These are phyloP conservation scores for Phytophthora boehmeriae DNA, from an alignment of 352 stramenopile genomes.

Conservation along the genomic window DNA sequence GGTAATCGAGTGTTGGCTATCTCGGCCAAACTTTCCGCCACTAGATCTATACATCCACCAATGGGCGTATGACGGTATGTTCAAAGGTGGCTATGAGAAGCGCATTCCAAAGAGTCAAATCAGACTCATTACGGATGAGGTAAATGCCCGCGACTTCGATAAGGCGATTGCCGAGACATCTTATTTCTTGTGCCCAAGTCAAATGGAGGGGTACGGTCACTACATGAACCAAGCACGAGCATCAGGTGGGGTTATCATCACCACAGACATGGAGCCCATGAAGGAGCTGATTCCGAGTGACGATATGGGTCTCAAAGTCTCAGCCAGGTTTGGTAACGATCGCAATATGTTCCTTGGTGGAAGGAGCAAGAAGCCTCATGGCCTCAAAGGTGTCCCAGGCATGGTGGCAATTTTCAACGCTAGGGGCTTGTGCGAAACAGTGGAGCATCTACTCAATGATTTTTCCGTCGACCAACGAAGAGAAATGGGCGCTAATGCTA, in stretches of 20 bases:
- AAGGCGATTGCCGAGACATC: conserved; percentile 46
- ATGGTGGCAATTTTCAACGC: conserved; percentile 46
- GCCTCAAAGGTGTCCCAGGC: conserved; percentile 34
- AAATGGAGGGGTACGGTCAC: conserved; percentile 67
- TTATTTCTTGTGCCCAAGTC: conserved; percentile 69
- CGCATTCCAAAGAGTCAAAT: conserved; percentile 42
- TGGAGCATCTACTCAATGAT: conserved; percentile 45
- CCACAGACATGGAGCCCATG: conserved; percentile 58
- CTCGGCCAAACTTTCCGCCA: conserved; percentile 45
- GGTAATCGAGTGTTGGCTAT: conserved; percentile 67
- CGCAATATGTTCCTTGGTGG: conserved; percentile 57
- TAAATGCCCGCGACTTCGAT: conserved; percentile 42
- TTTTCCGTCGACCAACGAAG: conserved; percentile 35
- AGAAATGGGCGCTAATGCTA: conserved; percentile 38
- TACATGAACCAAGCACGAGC: conserved; percentile 74
- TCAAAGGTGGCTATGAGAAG: conserved; percentile 35
- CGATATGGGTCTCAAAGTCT: conserved; percentile 43
- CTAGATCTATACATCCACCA: conserved; percentile 60
- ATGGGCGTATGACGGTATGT: conserved; percentile 44
- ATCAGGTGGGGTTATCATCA: conserved; percentile 53
- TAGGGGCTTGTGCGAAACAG: conserved; percentile 43
- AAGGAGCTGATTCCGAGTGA: conserved; percentile 55
- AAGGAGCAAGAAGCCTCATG: conserved; percentile 29
- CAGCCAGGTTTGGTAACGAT: conserved; percentile 8
- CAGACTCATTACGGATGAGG: conserved; percentile 31